phyloP scores from a whole-genome alignment of 2,329 filamentous ascomycete species.

The Cercospora janseana region DNA sequence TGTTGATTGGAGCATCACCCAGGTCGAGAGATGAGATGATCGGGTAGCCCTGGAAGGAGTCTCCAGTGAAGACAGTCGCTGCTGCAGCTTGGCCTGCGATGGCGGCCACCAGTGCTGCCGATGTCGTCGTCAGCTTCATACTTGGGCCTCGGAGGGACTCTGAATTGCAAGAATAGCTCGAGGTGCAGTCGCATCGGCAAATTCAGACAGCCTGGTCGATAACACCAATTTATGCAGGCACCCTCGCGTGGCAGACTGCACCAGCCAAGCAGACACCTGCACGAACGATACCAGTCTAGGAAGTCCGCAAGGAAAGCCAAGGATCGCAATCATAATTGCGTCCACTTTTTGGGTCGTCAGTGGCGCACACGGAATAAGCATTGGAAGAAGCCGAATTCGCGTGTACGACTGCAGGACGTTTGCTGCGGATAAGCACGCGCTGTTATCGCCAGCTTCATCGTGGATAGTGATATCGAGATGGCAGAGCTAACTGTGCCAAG shows the following conservation, averaged over 20 bases:
- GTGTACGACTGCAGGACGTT: too few species aligned
- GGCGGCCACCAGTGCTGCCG: conserved; percentile 3
- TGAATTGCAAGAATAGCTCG: background rate
- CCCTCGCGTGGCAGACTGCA: conserved; percentile 12
- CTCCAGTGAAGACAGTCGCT: conserved; percentile 25
- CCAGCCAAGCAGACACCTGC: conserved; percentile 21
- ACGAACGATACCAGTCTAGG: conserved; percentile 16
- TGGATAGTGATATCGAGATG: too few species aligned
- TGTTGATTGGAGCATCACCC: conserved; percentile 38
- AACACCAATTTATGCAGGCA: conserved; percentile 13
- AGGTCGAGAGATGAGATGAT: conserved; percentile 35
- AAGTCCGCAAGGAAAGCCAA: conserved; percentile 24
- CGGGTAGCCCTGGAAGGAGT: conserved; percentile 26
- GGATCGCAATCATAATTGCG: background rate
- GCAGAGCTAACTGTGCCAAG: too few species aligned
- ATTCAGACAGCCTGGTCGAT: conserved; percentile 4
- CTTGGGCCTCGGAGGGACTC: background rate
- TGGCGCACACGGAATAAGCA: background rate
- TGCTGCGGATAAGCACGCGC: too few species aligned
- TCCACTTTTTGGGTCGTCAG: background rate
- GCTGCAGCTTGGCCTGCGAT: background rate
- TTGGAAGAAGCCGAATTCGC: background rate
- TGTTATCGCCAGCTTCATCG: too few species aligned
- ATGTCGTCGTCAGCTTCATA: conserved; percentile 6
- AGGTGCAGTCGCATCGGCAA: background rate